Conservation (phyloP, 2,329 filamentous ascomycete genomes). For the Pseudofabraea citricarpa region DNA sequence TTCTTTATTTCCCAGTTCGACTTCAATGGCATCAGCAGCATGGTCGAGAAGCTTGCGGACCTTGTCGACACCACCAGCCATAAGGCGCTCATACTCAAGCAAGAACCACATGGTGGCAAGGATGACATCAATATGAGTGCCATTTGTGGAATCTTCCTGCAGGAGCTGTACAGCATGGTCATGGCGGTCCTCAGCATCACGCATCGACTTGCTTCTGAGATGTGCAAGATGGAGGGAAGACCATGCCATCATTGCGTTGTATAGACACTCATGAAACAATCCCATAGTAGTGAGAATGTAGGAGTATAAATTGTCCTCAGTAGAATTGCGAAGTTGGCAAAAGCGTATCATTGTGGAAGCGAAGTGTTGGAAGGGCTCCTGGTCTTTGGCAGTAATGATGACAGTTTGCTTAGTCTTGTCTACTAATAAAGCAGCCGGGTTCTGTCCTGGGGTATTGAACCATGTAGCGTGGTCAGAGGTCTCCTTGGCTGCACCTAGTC, state of each 20-base stretch:
- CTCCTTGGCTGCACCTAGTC: neutral
- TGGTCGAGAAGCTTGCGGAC: neutral
- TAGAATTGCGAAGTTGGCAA: neutral
- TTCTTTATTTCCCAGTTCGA: neutral
- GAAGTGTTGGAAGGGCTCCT: slow-evolving; percentile 1
- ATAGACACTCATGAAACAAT: neutral
- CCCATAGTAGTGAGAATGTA: neutral
- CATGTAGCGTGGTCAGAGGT: neutral
- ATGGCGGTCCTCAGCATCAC: neutral
- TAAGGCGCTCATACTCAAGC: neutral
- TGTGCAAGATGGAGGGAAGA: neutral
- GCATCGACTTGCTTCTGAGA: neutral
- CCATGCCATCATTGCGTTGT: slow-evolving; percentile 2
- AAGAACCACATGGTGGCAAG: slow-evolving; percentile 1
- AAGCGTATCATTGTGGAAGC: neutral
- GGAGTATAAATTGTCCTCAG: slow-evolving; percentile 1
- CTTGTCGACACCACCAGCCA: neutral
- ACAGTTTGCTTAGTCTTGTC: neutral
- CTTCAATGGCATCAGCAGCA: neutral
- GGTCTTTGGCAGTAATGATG: neutral
- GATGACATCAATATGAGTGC: neutral
- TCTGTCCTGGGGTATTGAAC: neutral
- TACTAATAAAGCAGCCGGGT: neutral
- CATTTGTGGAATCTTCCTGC: neutral
- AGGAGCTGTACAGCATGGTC: neutral